These are phyloP conservation scores for Populus simonii DNA, from an alignment of 345 rosid species.

Conservation along the genomic window DNA sequence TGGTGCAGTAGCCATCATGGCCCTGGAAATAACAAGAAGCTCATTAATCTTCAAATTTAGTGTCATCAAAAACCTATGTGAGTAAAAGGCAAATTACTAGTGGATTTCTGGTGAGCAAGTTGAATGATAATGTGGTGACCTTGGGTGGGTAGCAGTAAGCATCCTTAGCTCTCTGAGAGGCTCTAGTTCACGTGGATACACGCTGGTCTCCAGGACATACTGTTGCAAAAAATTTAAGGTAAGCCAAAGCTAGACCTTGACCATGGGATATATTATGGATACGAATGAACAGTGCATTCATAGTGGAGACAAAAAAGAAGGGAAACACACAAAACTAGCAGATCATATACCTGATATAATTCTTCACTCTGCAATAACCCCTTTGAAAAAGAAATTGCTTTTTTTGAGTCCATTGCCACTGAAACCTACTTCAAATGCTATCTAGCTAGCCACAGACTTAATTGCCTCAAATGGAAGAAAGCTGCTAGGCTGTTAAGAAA, in stretches of 20 bases:
- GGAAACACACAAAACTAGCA: no score
- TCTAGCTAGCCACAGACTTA: no score
- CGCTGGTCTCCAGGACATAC: slow-evolving; percentile 67
- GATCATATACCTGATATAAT: slow-evolving; percentile 41
- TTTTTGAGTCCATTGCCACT: not conserved
- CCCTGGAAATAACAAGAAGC: slow-evolving; percentile 19
- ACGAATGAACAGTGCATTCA: not conserved
- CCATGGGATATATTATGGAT: not conserved
- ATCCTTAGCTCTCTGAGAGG: slow-evolving; percentile 61
- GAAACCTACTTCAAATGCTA: not conserved
- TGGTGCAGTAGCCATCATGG: slow-evolving; percentile 55
- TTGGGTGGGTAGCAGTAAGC: slow-evolving; percentile 51
- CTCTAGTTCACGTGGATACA: slow-evolving; percentile 65
- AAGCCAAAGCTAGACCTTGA: not conserved
- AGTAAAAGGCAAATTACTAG: not conserved
- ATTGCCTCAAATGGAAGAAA: no score
- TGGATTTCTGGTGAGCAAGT: not conserved
- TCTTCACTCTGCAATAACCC: slow-evolving; percentile 52
- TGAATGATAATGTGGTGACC: slow-evolving; percentile 11
- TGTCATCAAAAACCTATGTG: not conserved
- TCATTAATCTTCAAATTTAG: not conserved
- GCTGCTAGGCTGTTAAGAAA: no score
- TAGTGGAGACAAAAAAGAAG: not conserved
- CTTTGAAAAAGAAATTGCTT: not conserved
- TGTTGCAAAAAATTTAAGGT: slow-evolving; percentile 18